Percentiles rank a stretch among this genome's conserved stretches.
These are phyloP conservation scores for Guillardia theta DNA, from an alignment of 78 protist species.

Conservation along the genomic window DNA sequence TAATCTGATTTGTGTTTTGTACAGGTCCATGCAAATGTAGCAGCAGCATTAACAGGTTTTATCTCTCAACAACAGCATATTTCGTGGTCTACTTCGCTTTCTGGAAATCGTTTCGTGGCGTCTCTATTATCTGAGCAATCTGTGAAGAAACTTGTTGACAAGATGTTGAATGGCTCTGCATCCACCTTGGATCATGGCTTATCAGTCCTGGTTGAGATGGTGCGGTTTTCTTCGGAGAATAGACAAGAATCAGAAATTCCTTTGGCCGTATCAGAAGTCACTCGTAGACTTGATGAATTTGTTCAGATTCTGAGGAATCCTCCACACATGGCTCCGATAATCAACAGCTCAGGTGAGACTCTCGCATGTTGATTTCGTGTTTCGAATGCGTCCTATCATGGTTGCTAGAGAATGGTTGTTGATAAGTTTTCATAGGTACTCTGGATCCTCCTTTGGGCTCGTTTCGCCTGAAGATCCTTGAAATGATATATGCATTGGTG, in stretches of 20 bases:
- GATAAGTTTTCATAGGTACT: background rate
- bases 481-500: background rate
- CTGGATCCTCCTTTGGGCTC: constrained; percentile 16
- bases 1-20: background rate
- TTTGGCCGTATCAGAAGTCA: background rate
- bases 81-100: background rate
- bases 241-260: background rate
- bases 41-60: background rate
- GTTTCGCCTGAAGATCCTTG: background rate
- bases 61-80: background rate
- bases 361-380: background rate
- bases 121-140: background rate
- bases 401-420: background rate
- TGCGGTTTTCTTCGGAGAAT: background rate
- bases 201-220: background rate
- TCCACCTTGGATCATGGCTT: background rate
- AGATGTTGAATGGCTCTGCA: background rate
- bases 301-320: background rate
- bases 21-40: background rate
- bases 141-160: background rate
- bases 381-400: background rate
- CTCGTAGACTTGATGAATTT: background rate
- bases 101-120: background rate
- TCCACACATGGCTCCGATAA: background rate
- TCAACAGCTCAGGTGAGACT: background rate